Evolutionary conservation across 2,329 filamentous ascomycete species (phyloP), one percentile per base, ranked within the genome.

Genomic region (Aspergillus fumigatiaffinis): DNA sequence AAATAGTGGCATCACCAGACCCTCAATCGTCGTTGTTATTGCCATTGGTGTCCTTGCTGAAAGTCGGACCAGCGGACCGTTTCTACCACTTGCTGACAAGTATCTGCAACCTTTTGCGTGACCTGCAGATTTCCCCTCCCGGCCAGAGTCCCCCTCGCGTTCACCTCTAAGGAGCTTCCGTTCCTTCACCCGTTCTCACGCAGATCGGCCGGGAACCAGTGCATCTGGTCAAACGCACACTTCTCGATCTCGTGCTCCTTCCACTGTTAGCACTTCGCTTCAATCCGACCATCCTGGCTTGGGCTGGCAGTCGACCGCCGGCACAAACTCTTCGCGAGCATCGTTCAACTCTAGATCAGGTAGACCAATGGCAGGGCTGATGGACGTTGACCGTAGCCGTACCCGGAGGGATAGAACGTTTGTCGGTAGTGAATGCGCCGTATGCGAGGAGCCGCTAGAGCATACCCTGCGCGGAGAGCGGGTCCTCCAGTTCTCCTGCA

Each of bases 401-500:
- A 87, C 87, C 63, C 85, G 94, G 71, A 84, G 92, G 70, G 93
- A 97, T 77, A 85, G 94, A 71, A 99, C 93, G 1, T 97, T 97
- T 76, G 90, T 97, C 54, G 94, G 94, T 49, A 92, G 87, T 72
- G 90, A 95, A 78, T 99, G 94, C 76, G 90, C 92, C 52, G 92
- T 97, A 17, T 99, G 94, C 72, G 94, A 99, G 73, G 94, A 99
- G 77, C 92, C 92, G 3, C 79, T 99, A 60, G 94, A 97, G 76
- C 93, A 97, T 74, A 99, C 92, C 3, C 82, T 99, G 50, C 89
- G 90, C 52, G 94, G 94, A 58, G 94, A 99, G 78, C 87, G 92
- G 64, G 92, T 99, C 60, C 80, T 99, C 54, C 94, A 97, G 73
- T 94, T 99, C 69, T 95, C 92, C 5, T 99, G 94, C 76, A 85